Evolutionary conservation across 495 filamentous ascomycete genomes (phyloP), one percentile per base, ranked within the genome.

Genomic region (Recurvomyces mirabilis): DNA sequence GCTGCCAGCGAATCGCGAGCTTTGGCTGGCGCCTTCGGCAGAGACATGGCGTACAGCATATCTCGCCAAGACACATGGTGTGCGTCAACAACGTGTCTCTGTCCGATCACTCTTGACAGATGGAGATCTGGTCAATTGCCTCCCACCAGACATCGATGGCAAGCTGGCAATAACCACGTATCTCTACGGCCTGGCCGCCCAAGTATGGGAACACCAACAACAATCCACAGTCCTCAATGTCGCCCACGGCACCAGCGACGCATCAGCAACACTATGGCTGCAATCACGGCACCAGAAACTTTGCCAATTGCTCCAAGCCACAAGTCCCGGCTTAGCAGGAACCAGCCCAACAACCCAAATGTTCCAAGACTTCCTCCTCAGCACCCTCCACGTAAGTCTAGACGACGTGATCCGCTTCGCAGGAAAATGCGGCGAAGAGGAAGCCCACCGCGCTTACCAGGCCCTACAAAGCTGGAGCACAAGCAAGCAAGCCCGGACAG

Each of bases 351-450:
- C 19, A 18, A 21, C 29, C 5, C 14, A 19, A 4, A 52, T 79
- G 4, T 43, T 77, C 1, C 55, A 72, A 1, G 68, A 80, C 41
- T 59, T 75, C 0, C 57, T 77, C 0, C 60, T 72, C 5, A 70
- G 78, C 65, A 65, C 72, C 44, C 58, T 80, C 0, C 63, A 78
- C 53, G 68, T 76, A 41, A 73, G 73, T 0, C 62, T 78, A 0
- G 76, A 78, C 35, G 75, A 79, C 28, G 65, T 81, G 0, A 73
- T 80, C 47, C 66, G 73, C 1, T 77, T 79, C 38, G 71, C 73
- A 0, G 75, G 75, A 0, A 74, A 74, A 29, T 71, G 76, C 36
- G 76, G 74, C 37, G 69, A 73, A 39, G 70, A 77, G 33, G 73
- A 77, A 52, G 71, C 74, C 1, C 61, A 67, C 3, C 59, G 67